Evolutionary conservation across 164 flowering plant species (phyloP), one percentile per base, ranked within the genome.

Genomic region (Litsea cubeba): DNA sequence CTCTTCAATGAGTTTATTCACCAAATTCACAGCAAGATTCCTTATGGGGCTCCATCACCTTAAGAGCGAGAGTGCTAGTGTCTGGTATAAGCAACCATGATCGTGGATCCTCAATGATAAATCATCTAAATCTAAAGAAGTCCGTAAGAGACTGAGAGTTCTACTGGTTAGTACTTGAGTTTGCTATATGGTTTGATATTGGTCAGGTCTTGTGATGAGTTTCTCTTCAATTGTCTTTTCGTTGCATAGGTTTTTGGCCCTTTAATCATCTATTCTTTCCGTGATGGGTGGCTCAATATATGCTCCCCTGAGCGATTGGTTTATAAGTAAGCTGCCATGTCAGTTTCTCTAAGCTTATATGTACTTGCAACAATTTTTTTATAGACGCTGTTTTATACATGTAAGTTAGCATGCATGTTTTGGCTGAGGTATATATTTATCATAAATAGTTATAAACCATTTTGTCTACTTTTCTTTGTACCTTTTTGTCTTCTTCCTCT

Each of bases 221-320:
- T 46, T 72, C 62, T 71, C 68, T 46, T 50, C 68, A 50, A 50
- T 62, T 58, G 65, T 76, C 63, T 23, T 73, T 76, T 71, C 11
- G 64, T 50, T 30, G 51, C 70, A 30, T 64, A 73, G 73, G 30
- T 24, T 46, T 62, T 51, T 67, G 32, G 32, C 24, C 65, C 65
- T 65, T 67, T 32, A 66, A 71, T 76, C 40, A 23, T 60, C 71
- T 77, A 79, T 80, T 77, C 74, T 68, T 80, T 75, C 40, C 69
- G 79, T 74, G 69, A 66, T 66, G 69, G 69, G 69, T 28, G 35
- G 69, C 40, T 66, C 46, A 28, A 30, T 66, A 6, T 28, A 30
- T 28, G 40, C 49, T 30, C 22, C 69, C 69, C 69, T 28, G 49
- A 66, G 28, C 24, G 46, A 66, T 28, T 66, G 32, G n/a, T 28